phyloP scores from a whole-genome alignment of 1,284 basidiomycete species.

The Ustilago esculenta region DNA sequence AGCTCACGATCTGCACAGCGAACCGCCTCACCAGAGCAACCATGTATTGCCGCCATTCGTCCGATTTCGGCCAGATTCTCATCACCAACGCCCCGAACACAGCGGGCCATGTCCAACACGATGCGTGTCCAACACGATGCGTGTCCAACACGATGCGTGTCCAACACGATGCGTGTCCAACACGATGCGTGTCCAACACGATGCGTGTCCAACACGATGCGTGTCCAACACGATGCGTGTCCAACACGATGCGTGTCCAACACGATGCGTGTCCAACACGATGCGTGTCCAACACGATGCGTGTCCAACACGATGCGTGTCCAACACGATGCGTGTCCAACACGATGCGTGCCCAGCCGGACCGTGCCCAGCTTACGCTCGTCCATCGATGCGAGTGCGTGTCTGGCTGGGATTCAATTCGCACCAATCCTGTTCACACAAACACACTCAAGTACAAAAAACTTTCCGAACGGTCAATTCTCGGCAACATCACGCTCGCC shows the following conservation, averaged over 20 bases:
- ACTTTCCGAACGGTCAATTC: conserved; percentile 35
- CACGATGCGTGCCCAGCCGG: conserved; percentile 1
- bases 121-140: background rate
- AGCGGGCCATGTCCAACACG: background rate
- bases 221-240: background rate
- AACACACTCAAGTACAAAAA: too few relatives aligned
- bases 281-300: background rate
- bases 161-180: background rate
- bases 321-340: background rate
- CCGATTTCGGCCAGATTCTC: conserved; percentile 24
- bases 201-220: background rate
- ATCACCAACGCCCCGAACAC: conserved; percentile 12
- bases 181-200: background rate
- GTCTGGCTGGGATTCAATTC: conserved; percentile 8
- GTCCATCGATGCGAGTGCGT: too few relatives aligned
- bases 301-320: background rate
- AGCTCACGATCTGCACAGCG: background rate
- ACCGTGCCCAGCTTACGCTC: too few relatives aligned
- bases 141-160: background rate
- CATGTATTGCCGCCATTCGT: conserved; percentile 13
- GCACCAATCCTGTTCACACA: conserved; percentile 2
- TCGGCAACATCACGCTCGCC: background rate
- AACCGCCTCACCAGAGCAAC: too few relatives aligned
- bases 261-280: background rate
- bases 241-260: background rate